Conservation (phyloP, 2,329 filamentous ascomycete species). For the Neonectria faginata region DNA sequence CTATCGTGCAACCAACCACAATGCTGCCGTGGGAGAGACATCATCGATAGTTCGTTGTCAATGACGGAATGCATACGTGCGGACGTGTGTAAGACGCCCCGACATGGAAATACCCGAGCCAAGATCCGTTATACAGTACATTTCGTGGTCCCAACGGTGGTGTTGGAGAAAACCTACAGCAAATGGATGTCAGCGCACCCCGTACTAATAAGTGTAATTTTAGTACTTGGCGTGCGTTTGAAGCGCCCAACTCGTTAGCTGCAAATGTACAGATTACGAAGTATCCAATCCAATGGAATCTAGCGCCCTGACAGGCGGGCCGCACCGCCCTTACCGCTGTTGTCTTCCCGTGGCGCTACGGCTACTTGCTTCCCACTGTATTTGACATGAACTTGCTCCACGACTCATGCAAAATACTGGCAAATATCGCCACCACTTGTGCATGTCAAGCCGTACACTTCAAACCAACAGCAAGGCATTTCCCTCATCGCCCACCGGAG, state of each 20-base stretch:
- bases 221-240: not conserved
- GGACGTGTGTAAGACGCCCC: not conserved
- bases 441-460: not conserved
- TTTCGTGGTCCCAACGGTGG: too few species aligned
- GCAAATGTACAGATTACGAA: not conserved
- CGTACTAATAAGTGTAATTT: not conserved
- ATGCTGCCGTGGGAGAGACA: too few species aligned
- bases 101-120: not conserved
- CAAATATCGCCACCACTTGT: not conserved
- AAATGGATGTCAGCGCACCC: not conserved
- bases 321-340: not conserved
- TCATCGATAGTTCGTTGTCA: too few species aligned
- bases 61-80: too few species aligned
- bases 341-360: not conserved
- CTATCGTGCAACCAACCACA: too few species aligned
- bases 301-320: not conserved
- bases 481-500: not conserved
- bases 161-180: not conserved
- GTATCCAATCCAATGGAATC: not conserved
- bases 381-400: not conserved
- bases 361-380: not conserved
- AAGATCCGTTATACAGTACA: not conserved
- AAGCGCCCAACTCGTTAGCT: not conserved
- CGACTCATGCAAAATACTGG: not conserved
- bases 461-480: not conserved